phyloP scores from a whole-genome alignment of 345 rosid genomes.

The Pseudoturritis turrita region DNA sequence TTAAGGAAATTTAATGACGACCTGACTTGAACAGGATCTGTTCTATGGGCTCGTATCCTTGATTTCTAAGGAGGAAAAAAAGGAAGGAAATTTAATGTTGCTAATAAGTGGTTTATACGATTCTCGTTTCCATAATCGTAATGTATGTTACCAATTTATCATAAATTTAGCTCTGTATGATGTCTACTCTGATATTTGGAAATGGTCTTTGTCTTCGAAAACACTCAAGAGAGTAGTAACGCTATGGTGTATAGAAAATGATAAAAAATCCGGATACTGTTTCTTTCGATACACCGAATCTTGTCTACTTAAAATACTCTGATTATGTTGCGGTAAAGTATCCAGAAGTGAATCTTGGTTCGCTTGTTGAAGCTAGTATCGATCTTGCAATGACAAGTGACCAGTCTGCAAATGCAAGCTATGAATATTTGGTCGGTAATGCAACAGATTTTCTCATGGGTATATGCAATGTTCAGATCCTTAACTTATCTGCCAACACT shows the following conservation, averaged over 20 bases:
- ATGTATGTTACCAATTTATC: no score
- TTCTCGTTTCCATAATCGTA: neutral
- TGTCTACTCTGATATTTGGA: no score
- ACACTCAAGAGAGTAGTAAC: no score
- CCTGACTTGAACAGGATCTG: no score
- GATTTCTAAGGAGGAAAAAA: no score
- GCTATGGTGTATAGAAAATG: no score
- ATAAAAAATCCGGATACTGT: no score
- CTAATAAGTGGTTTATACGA: neutral
- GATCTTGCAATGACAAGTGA: neutral
- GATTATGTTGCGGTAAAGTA: neutral
- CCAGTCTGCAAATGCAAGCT: neutral
- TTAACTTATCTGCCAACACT: neutral
- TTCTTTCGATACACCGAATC: neutral
- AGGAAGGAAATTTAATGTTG: neutral
- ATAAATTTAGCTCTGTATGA: no score
- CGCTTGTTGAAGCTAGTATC: slow-evolving; percentile 10
- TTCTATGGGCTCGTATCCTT: no score
- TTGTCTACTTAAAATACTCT: neutral
- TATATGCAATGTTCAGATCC: neutral
- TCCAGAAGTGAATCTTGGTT: neutral
- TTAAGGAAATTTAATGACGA: neutral
- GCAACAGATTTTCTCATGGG: neutral
- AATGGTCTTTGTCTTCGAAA: no score
- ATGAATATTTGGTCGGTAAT: neutral